Percentiles rank a stretch among this genome's conserved stretches.
Evolutionary conservation across 2,329 filamentous ascomycete genomes (phyloP).

Genomic region (Neonectria hederae): DNA sequence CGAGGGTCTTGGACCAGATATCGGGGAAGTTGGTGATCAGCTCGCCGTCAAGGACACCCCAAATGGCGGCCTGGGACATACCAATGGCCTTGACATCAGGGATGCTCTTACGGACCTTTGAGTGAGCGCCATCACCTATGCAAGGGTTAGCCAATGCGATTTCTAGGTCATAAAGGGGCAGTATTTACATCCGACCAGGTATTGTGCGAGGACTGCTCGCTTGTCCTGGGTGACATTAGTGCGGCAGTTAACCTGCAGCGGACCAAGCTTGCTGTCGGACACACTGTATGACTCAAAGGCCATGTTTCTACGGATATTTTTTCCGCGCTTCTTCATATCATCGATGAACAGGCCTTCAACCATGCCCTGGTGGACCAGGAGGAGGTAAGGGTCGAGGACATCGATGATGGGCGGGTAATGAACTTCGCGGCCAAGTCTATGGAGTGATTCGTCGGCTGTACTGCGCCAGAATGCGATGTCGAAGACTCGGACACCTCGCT

Average conservation of each 20-base stretch:
- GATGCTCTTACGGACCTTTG: constrained; percentile 73
- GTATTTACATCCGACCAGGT: constrained; percentile 72
- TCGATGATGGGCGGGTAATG: constrained; percentile 74
- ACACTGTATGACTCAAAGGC: constrained; percentile 67
- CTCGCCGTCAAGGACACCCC: constrained; percentile 78
- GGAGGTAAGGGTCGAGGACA: constrained; percentile 65
- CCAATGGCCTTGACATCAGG: constrained; percentile 64
- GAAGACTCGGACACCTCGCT: constrained; percentile 74
- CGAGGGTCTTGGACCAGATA: constrained; percentile 77
- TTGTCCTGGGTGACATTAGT: constrained; percentile 62
- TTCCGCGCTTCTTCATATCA: constrained; percentile 71
- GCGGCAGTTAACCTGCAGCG: constrained; percentile 61
- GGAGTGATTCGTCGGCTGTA: constrained; percentile 60
- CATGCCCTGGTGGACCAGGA: constrained; percentile 77
- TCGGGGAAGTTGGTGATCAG: constrained; percentile 78
- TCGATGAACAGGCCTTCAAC: constrained; percentile 76
- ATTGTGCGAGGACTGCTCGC: constrained; percentile 65
- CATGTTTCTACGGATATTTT: constrained; percentile 70
- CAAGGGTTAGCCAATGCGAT: constrained; percentile 16
- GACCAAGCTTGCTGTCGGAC: constrained; percentile 54
- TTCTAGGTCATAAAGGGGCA: background rate
- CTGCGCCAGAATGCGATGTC: constrained; percentile 79
- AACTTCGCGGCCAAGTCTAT: constrained; percentile 70
- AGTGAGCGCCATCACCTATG: constrained; percentile 74
- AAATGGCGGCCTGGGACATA: constrained; percentile 64